Percentiles rank a stretch among this genome's conserved stretches.
These are phyloP conservation scores for Colletotrichum abscissum DNA, from an alignment of 2,329 filamentous ascomycete genomes.

Conservation along the genomic window DNA sequence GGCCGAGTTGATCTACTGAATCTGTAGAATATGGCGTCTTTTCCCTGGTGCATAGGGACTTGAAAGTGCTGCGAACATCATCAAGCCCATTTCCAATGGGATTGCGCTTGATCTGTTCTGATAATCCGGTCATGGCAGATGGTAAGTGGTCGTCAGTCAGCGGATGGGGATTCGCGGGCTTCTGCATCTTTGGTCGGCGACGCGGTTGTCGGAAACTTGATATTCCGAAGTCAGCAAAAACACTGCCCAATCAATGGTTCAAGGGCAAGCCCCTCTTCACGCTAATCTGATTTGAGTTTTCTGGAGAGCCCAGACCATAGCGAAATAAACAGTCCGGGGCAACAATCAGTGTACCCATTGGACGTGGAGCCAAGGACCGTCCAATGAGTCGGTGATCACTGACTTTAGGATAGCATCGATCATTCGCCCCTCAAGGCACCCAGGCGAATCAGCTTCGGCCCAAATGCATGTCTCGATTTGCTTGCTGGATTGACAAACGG, in stretches of 20 bases:
- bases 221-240: background rate
- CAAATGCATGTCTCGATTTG: background rate
- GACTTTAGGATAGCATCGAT: too few relatives aligned
- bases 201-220: background rate
- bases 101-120: constrained; percentile 41
- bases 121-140: constrained; percentile 38
- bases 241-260: background rate
- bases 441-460: background rate
- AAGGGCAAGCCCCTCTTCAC: background rate
- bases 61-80: constrained; percentile 40
- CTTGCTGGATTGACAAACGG: too few relatives aligned
- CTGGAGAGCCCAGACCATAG: background rate
- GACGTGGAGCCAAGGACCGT: background rate
- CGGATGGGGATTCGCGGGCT: background rate
- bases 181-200: background rate
- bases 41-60: constrained; percentile 38
- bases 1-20: constrained; percentile 38
- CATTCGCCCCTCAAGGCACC: background rate
- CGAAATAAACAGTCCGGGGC: background rate
- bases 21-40: constrained; percentile 37
- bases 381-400: background rate
- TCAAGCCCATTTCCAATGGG: constrained; percentile 44
- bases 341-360: background rate
- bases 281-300: background rate
- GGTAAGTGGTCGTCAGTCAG: background rate